Evolutionary conservation across 169 alveolate genomes (phyloP).

Genomic region (Plasmodium gallinaceum): DNA sequence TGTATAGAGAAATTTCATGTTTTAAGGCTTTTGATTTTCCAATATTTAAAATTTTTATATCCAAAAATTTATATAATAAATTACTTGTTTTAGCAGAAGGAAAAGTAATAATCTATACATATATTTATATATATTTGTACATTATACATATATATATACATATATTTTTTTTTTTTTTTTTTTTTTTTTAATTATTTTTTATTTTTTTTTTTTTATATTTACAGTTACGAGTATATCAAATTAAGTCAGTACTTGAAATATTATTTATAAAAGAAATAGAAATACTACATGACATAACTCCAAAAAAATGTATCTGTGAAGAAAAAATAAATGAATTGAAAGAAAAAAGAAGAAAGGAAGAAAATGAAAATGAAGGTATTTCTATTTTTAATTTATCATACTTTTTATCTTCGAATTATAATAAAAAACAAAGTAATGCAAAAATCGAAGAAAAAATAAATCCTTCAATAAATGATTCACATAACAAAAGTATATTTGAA

Average conservation of each 20-base stretch:
- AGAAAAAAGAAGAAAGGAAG: slow-evolving; percentile 49
- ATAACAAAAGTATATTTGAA: neutral
- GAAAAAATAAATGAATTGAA: slow-evolving; percentile 43
- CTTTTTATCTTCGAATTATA: slow-evolving; percentile 56
- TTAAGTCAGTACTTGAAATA: slow-evolving; percentile 5
- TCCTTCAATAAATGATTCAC: neutral
- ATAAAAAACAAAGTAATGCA: slow-evolving; percentile 48
- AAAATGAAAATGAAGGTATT: slow-evolving; percentile 60
- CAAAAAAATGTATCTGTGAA: slow-evolving; percentile 59
- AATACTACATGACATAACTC: slow-evolving; percentile 57
- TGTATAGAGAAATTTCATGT: slow-evolving; percentile 30
- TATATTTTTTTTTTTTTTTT: neutral
- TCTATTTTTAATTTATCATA: slow-evolving; percentile 58
- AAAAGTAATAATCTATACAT: slow-evolving; percentile 14
- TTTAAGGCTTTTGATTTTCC: slow-evolving; percentile 57
- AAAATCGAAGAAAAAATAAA: slow-evolving; percentile 32
- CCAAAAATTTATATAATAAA: slow-evolving; percentile 19
- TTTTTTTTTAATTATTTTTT: neutral
- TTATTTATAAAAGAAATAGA: slow-evolving; percentile 33
- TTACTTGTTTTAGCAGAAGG: slow-evolving; percentile 30
- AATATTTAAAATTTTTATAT: slow-evolving; percentile 31
- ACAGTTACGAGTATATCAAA: slow-evolving; percentile 55
- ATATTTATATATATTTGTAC: neutral
- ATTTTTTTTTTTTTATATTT: neutral
- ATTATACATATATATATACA: neutral